These are phyloP conservation scores for Nannochloris sp. DNA, from an alignment of 139 green algal genomes.

Conservation along the genomic window DNA sequence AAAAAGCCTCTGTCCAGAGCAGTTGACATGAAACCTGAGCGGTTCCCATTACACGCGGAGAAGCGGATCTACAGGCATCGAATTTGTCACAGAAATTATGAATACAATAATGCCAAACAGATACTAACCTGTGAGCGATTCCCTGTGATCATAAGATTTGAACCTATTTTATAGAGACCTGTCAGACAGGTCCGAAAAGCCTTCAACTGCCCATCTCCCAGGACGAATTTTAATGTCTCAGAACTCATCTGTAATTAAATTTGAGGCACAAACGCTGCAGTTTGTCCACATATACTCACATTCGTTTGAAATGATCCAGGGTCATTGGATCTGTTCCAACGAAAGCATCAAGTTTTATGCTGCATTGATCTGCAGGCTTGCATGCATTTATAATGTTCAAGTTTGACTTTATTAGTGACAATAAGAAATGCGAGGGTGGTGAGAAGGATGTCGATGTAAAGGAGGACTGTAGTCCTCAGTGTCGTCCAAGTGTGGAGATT, in stretches of 20 bases:
- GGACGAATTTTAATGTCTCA: slow-evolving; percentile 8
- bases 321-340: too few relatives aligned
- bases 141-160: slow-evolving; percentile 54
- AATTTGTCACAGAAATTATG: background rate
- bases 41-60: background rate
- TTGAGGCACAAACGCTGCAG: background rate
- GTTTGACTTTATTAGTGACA: slow-evolving; percentile 12
- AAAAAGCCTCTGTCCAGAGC: slow-evolving; percentile 1
- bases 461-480: background rate
- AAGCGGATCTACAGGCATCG: background rate
- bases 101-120: background rate
- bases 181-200: slow-evolving; percentile 17
- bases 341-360: too few relatives aligned
- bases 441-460: background rate
- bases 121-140: slow-evolving; percentile 30
- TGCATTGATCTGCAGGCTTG: background rate
- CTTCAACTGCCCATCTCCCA: slow-evolving; percentile 26
- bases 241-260: slow-evolving; percentile 4
- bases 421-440: background rate
- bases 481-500: slow-evolving; percentile 3
- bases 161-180: slow-evolving; percentile 32
- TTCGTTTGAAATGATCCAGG: too few relatives aligned
- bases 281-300: too few relatives aligned
- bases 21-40: background rate
- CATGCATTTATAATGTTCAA: slow-evolving; percentile 7